Evolutionary conservation across 345 rosid genomes (phyloP).

Genomic region (Moricandia arvensis): DNA sequence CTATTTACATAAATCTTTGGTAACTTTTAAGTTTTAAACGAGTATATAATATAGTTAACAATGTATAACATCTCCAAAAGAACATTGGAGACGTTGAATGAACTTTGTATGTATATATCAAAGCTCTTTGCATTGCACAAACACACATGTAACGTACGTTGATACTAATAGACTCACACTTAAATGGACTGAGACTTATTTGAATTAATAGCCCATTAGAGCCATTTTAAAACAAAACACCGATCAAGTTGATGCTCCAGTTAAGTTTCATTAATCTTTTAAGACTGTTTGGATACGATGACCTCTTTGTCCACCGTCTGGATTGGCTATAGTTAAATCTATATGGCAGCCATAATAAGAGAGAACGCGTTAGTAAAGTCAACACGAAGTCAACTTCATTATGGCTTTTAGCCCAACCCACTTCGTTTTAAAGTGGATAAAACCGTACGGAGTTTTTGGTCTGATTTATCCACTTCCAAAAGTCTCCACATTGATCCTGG

Average conservation of each 20-base stretch:
- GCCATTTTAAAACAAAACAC: background rate
- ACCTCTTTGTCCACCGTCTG: conserved; percentile 22
- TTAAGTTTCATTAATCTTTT: background rate
- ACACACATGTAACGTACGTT: background rate
- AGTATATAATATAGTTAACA: too few relatives aligned
- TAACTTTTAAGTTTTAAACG: too few relatives aligned
- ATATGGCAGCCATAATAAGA: too few relatives aligned
- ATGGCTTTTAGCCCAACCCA: too few relatives aligned
- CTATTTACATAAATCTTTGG: too few relatives aligned
- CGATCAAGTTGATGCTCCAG: background rate
- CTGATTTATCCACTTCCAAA: too few relatives aligned
- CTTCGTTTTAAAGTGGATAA: too few relatives aligned
- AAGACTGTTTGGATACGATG: conserved; percentile 22
- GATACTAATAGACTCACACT: background rate
- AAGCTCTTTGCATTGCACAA: background rate
- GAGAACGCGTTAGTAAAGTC: too few relatives aligned
- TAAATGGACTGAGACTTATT: background rate
- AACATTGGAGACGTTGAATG: background rate
- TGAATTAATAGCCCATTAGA: background rate
- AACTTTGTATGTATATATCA: background rate
- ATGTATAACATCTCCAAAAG: too few relatives aligned
- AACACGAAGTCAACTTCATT: too few relatives aligned
- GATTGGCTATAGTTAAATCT: background rate
- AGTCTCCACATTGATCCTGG: too few relatives aligned
- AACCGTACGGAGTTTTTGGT: too few relatives aligned